phyloP scores from a whole-genome alignment of 345 rosid species.

The Raphanus sativus region DNA sequence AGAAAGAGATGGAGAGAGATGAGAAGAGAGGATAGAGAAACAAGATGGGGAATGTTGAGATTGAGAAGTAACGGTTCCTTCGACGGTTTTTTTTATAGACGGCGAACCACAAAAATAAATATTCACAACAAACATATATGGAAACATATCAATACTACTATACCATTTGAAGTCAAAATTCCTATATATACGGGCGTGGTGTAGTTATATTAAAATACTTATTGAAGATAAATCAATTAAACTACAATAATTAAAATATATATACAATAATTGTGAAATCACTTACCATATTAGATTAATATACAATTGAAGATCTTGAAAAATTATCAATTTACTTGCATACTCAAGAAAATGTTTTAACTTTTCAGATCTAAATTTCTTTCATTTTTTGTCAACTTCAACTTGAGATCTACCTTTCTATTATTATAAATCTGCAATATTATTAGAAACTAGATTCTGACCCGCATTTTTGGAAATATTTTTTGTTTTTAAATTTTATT shows the following conservation, averaged over 20 bases:
- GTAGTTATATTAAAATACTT: background rate
- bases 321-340: background rate
- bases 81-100: constrained; percentile 30
- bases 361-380: no score
- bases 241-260: background rate
- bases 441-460: background rate
- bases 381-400: no score
- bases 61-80: constrained; percentile 38
- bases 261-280: background rate
- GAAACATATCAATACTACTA: constrained; percentile 6
- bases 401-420: background rate
- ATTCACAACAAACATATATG: background rate
- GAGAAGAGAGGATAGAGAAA: background rate
- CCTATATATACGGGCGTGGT: background rate
- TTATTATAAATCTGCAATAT: background rate
- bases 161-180: background rate
- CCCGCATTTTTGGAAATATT: no score
- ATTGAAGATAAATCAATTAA: background rate
- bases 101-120: background rate
- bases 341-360: background rate
- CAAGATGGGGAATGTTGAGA: constrained; percentile 20
- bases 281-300: background rate
- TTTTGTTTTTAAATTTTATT: no score
- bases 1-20: background rate
- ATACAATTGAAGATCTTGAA: background rate